These are phyloP conservation scores for Allium sativum DNA, from an alignment of 106 monocot species.

Conservation along the genomic window DNA sequence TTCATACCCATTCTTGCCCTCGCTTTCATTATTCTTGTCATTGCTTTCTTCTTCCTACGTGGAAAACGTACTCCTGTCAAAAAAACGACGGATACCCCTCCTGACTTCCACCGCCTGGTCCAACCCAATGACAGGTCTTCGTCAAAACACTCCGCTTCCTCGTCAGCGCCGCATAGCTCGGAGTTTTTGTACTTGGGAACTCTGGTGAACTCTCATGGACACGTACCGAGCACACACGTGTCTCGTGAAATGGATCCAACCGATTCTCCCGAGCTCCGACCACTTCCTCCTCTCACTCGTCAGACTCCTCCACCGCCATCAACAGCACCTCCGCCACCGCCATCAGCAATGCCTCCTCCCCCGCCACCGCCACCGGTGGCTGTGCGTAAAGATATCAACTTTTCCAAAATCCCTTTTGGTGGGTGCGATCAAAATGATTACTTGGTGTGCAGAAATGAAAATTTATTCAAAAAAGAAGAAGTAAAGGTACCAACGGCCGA, in stretches of 20 bases:
- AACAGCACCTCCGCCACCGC: conserved; percentile 5
- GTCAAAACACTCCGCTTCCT: conserved; percentile 4
- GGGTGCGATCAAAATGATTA: too few relatives aligned
- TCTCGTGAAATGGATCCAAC: conserved; percentile 6
- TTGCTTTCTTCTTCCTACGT: conserved; percentile 31
- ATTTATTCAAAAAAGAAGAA: too few relatives aligned
- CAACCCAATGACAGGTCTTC: conserved; percentile 16
- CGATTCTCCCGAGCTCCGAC: conserved; percentile 73
- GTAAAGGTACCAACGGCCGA: background rate
- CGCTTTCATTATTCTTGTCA: conserved; percentile 14
- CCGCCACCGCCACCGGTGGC: background rate
- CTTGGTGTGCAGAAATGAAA: too few relatives aligned
- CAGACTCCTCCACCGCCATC: conserved; percentile 18
- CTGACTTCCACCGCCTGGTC: conserved; percentile 37
- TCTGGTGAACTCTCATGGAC: conserved; percentile 14
- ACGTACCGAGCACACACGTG: background rate
- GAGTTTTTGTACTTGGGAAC: conserved; percentile 70
- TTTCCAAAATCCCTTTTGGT: background rate
- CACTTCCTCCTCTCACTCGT: conserved; percentile 51
- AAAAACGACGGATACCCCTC: background rate
- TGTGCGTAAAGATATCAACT: conserved; percentile 11
- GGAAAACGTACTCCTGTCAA: conserved; percentile 3
- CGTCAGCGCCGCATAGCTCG: conserved; percentile 8
- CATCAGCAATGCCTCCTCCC: background rate
- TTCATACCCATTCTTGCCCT: conserved; percentile 22